These are phyloP conservation scores for Blastocystis sp. DNA, from an alignment of 352 stramenopile species.

Conservation along the genomic window DNA sequence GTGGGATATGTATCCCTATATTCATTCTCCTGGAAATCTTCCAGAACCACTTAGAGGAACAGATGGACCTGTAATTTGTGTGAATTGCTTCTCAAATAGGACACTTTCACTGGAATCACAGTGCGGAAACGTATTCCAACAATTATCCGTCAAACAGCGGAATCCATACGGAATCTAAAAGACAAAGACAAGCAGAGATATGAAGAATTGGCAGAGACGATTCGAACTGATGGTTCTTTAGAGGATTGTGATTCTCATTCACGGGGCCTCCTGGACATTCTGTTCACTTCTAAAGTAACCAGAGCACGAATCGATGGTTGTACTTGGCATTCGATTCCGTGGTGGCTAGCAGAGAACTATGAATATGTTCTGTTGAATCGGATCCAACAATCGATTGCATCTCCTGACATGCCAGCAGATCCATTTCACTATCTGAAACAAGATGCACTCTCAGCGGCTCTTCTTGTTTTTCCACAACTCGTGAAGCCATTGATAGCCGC, in stretches of 20 bases:
- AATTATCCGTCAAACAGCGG: background rate
- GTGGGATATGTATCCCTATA: background rate
- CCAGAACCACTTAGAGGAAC: conserved; percentile 14
- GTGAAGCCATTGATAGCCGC: background rate
- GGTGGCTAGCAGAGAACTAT: conserved; percentile 59
- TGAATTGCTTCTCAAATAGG: background rate
- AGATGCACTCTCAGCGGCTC: background rate
- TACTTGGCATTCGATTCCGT: conserved; percentile 19
- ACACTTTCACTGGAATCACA: conserved; percentile 49
- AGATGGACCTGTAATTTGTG: conserved; percentile 17
- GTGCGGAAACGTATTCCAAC: background rate
- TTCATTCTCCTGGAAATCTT: background rate
- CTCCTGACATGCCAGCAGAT: background rate
- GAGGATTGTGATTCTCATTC: background rate
- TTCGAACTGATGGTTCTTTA: background rate
- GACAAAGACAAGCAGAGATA: background rate
- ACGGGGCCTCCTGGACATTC: background rate
- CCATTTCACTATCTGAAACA: conserved; percentile 17
- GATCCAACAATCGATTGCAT: background rate
- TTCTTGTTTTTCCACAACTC: background rate
- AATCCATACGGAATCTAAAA: background rate
- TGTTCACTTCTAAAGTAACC: background rate
- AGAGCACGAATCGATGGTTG: background rate
- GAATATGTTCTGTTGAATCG: conserved; percentile 34
- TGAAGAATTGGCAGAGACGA: background rate